A percentile compares a stretch with the other conserved stretches of the same genome.
Evolutionary conservation across 345 rosid genomes (phyloP).

Genomic region (Punica granatum): DNA sequence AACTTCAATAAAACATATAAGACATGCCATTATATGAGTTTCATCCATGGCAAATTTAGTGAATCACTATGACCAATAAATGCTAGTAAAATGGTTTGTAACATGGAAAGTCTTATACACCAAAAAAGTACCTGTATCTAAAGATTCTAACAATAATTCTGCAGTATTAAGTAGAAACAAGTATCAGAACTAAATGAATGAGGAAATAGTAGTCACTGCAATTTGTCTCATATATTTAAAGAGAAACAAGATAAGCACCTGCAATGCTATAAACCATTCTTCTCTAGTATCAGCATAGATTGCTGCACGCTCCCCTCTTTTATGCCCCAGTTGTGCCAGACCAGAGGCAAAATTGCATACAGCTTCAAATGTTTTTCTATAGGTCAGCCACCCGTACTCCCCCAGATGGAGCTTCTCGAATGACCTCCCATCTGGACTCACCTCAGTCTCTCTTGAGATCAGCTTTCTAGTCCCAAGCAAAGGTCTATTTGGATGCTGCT

Average conservation of each 20-base stretch:
- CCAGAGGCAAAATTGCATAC: slow-evolving; percentile 84
- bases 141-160: not conserved
- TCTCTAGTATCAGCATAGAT: slow-evolving; percentile 91
- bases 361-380: slow-evolving; percentile 47
- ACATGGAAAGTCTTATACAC: not conserved
- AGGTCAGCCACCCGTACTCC: slow-evolving; percentile 81
- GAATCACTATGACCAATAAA: not conserved
- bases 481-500: slow-evolving; percentile 33
- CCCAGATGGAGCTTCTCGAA: slow-evolving; percentile 97
- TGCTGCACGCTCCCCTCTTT: slow-evolving; percentile 71
- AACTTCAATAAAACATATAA: not conserved
- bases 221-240: not conserved
- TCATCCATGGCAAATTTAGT: not conserved
- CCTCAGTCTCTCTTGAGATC: slow-evolving; percentile 60
- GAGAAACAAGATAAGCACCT: slow-evolving; percentile 37
- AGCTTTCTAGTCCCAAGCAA: slow-evolving; percentile 77
- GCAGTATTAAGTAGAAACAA: not conserved
- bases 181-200: not conserved
- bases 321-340: slow-evolving; percentile 61
- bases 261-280: slow-evolving; percentile 94
- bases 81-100: not conserved
- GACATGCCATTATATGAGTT: not conserved
- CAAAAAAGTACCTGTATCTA: not conserved
- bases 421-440: slow-evolving; percentile 50
- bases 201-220: not conserved